A percentile compares a stretch with the other conserved stretches of the same genome.
Conservation (phyloP, 1,284 basidiomycete genomes). For the Cutaneotrichosporon cavernicola region DNA sequence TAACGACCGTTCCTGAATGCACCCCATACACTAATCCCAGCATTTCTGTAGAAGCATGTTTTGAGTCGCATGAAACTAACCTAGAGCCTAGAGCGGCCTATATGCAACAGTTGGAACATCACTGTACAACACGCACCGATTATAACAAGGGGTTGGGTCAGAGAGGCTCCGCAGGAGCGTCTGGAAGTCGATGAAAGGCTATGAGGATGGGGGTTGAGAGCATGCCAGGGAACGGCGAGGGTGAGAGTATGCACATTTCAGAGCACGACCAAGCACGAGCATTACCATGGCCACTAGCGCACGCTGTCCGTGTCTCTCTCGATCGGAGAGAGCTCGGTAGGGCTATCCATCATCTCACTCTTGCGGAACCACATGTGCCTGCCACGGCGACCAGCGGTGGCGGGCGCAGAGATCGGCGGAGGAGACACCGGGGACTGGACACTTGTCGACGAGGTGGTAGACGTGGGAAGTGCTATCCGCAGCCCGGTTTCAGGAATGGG, state of each 20-base stretch:
- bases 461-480: background rate
- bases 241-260: background rate
- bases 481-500: background rate
- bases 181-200: background rate
- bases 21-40: background rate
- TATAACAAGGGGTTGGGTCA: background rate
- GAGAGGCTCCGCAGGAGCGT: background rate
- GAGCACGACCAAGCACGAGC: background rate
- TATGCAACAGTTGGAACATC: background rate
- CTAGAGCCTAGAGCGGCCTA: background rate
- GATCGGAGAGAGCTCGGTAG: constrained; percentile 3
- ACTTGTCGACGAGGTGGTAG: background rate
- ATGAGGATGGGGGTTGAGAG: background rate
- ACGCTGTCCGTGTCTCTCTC: background rate
- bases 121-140: background rate
- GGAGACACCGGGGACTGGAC: background rate
- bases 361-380: constrained; percentile 1
- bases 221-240: background rate
- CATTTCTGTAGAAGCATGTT: background rate
- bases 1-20: constrained; percentile 1
- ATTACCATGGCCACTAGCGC: constrained; percentile 9
- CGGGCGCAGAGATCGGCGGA: background rate
- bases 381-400: background rate
- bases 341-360: background rate
- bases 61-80: background rate